Base-by-base conservation (phyloP, 441 rosid genomes). In the Pelargonium fulgidum region DNA sequence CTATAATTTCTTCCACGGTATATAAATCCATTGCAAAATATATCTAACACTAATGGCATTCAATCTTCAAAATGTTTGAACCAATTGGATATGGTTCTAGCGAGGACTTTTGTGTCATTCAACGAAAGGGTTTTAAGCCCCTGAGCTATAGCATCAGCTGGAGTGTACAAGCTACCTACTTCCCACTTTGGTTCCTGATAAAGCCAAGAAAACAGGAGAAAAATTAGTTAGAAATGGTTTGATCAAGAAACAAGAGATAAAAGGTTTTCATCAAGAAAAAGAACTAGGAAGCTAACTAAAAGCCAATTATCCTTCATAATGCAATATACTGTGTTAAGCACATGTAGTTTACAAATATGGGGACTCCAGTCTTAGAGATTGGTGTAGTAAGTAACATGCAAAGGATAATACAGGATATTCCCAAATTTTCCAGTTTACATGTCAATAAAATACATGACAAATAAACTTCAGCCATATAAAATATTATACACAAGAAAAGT, bases 131-230 rank as follows among this genome's bases (percentile, higher is more conserved):
- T 77, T 81, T 89, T 91, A 45, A 93, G 76, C 66, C 87, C 90
- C 74, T 93, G 97, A 76, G 87, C 97, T 75, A 93, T 78, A 73
- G 97, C 97, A 74, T 93, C 99, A 24, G 86, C 97, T 36, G 97
- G 97, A 65, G 96, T 89, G 77, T 91, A 93, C 44, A 82, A 70
- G 65, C 71, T 68, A 65, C 99, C 99, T 8, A 72, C 95, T 80
- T 85, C 84, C 97, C 97, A 93, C 82, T 84, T 93, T 19, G 91
- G 96, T 77, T 91, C 99, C 97, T 89, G 82, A 45, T 41, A 48
- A 62, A 17, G 33, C 24, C 36, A 59, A 33, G 22, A 41, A 59
- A 71, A 50, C 22, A 72, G 65, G 68, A 7, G 14, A 7, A 56
- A 52, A 24, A 45, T 39, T n/a, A 59, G 59, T 70, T 24, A 72